Conservation (phyloP, 129 eudicot species). For the Calendula officinalis region DNA sequence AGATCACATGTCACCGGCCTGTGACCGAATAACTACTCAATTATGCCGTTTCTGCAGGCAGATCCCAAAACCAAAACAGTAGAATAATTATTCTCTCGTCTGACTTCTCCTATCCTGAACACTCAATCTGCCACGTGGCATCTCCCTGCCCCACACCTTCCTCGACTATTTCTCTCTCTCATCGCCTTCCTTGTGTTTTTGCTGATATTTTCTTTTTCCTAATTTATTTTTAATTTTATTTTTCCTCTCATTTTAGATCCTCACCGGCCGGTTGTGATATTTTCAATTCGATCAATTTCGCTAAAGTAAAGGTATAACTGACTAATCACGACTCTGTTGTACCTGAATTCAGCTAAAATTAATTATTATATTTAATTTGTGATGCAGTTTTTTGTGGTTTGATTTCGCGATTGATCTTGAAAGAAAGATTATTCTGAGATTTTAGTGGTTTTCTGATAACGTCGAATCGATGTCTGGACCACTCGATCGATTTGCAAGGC, state of each 20-base stretch:
- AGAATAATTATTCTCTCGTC: neutral
- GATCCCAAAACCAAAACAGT: neutral
- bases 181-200: conserved; percentile 21
- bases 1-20: conserved; percentile 18
- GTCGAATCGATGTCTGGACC: conserved; percentile 76
- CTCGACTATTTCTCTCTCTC: conserved; percentile 1
- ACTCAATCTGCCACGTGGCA: conserved; percentile 34
- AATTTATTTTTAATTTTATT: conserved; percentile 19
- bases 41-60: conserved; percentile 9
- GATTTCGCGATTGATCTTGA: conserved; percentile 6
- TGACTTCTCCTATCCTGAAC: neutral
- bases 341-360: conserved; percentile 13
- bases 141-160: conserved; percentile 23
- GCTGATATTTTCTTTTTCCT: conserved; percentile 20
- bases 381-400: conserved; percentile 15
- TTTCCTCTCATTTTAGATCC: conserved; percentile 5
- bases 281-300: neutral
- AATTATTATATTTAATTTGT: neutral
- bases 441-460: conserved; percentile 6
- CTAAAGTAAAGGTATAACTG: conserved; percentile 10
- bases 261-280: neutral
- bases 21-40: conserved; percentile 19
- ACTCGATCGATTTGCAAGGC: conserved; percentile 82
- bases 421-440: conserved; percentile 9
- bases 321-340: conserved; percentile 2